Base-by-base conservation (phyloP, 2,329 filamentous ascomycete species). In the Stemphylium lycopersici region DNA sequence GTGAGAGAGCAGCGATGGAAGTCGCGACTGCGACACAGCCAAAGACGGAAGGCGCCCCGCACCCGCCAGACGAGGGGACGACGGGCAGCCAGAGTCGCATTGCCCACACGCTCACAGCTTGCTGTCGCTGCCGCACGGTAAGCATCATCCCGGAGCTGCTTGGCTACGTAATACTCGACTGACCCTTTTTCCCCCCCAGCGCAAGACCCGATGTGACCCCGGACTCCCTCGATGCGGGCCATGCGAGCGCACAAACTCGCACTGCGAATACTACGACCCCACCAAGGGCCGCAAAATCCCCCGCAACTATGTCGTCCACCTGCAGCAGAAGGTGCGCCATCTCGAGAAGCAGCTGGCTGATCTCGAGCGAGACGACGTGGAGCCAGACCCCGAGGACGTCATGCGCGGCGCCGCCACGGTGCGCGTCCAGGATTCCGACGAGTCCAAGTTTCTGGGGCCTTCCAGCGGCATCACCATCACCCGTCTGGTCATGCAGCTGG, bases 391-490 rank as follows among this genome's bases (percentile, higher is more conserved):
- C 18, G 93, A 97, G 74, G 87, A 95, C 65, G 90, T 97, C 76
- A 87, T 97, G 65, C 89, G 92, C 18, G 90, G 90, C 0, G 91
- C 91, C 18, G 93, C 92, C 22, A 84, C 93, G 63, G 91, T 98
- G 65, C 89, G 88, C 38, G 85, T 98, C 47, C 87, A 89, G 67
- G 90, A 93, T 66, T 87, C 88, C 51, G 91, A 96, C 72, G 93
- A 97, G 76, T 87, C 90, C 13, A 90, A 93, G 59, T 98, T 95
- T 72, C 81, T 99, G 2, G 95, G 95, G 0, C 90, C 95, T 2
- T 96, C 93, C 43, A 98, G 93, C 73, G 95, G 93, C 55, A 96
- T 97, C 67, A 91, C 92, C 70, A 96, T 98, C 80, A 96, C 93
- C 11, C 87, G 93, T 26, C 83, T 98, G 63, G 88, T 99, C 10